phyloP scores from a whole-genome alignment of 306 rosid species.

The Dalbergia cultrata region DNA sequence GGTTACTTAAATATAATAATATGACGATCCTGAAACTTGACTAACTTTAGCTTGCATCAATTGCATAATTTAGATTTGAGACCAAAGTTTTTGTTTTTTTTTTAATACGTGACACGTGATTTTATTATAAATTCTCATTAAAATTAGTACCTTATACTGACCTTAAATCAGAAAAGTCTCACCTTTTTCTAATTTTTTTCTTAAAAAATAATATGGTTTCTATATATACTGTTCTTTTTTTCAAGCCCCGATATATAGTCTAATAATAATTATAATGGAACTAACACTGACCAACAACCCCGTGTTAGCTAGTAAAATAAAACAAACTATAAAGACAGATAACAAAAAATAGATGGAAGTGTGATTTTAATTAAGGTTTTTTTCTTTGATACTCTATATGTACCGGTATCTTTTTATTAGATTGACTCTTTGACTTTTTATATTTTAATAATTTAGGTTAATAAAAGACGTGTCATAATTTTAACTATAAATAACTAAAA shows the following conservation, averaged over 20 bases:
- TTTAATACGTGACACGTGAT: too few relatives aligned
- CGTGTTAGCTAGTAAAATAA: not conserved
- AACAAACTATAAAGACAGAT: not conserved
- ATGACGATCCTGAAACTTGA: not conserved
- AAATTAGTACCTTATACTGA: not conserved
- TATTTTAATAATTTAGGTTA: too few relatives aligned
- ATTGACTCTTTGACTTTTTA: too few relatives aligned
- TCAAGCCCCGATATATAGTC: not conserved
- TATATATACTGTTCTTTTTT: not conserved
- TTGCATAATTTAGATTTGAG: not conserved
- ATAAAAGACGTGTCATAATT: too few relatives aligned
- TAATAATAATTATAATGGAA: constrained; percentile 7
- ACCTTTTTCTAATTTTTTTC: not conserved
- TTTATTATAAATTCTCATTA: not conserved
- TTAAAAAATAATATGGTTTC: not conserved
- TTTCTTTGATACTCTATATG: too few relatives aligned
- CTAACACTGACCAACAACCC: not conserved
- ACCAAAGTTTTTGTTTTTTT: not conserved
- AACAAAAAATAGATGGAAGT: not conserved
- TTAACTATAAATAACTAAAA: too few relatives aligned
- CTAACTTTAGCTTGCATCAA: not conserved
- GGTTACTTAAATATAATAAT: not conserved
- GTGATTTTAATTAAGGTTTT: not conserved
- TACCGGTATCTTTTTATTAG: too few relatives aligned
- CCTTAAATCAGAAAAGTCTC: not conserved